A percentile compares a stretch with the other conserved stretches of the same genome.
Conservation (phyloP, 1,284 basidiomycete genomes). For the Dichomitus squalens region DNA sequence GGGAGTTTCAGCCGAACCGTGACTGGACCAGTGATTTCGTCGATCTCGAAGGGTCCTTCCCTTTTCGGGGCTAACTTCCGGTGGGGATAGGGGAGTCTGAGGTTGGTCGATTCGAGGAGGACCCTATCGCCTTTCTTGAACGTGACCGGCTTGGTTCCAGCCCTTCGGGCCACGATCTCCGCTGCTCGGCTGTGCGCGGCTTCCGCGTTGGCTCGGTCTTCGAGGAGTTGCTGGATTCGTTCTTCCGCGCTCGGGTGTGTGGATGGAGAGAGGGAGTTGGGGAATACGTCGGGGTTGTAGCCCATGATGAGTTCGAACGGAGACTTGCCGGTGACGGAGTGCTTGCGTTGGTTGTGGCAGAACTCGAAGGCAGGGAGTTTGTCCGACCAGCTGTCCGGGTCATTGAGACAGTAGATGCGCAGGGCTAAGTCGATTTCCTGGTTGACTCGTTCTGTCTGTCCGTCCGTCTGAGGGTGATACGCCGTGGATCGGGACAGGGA, state of each 20-base stretch:
- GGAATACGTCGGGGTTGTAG: background rate
- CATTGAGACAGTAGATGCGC: conserved; percentile 18
- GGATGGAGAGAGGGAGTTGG: background rate
- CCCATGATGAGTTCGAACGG: background rate
- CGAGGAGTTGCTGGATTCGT: background rate
- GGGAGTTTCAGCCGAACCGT: conserved; percentile 1
- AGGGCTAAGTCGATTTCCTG: conserved; percentile 33
- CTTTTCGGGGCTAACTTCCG: conserved; percentile 1
- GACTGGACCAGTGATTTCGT: background rate
- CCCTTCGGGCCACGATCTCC: background rate
- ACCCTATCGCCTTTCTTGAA: conserved; percentile 9
- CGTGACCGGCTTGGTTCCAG: background rate
- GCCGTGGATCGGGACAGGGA: no score
- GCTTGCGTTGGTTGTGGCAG: background rate
- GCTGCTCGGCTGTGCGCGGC: background rate
- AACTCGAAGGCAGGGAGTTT: background rate
- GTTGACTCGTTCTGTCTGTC: conserved; percentile 35
- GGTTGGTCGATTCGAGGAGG: conserved; percentile 4
- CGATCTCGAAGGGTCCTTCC: conserved; percentile 3
- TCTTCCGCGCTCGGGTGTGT: background rate
- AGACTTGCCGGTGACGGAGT: background rate
- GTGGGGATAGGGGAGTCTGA: background rate
- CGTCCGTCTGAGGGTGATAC: conserved; percentile 36
- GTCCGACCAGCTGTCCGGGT: conserved; percentile 24
- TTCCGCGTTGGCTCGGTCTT: background rate